Evolutionary conservation across 495 filamentous ascomycete species (phyloP).

Genomic region (Amphirosellinia nigrospora): DNA sequence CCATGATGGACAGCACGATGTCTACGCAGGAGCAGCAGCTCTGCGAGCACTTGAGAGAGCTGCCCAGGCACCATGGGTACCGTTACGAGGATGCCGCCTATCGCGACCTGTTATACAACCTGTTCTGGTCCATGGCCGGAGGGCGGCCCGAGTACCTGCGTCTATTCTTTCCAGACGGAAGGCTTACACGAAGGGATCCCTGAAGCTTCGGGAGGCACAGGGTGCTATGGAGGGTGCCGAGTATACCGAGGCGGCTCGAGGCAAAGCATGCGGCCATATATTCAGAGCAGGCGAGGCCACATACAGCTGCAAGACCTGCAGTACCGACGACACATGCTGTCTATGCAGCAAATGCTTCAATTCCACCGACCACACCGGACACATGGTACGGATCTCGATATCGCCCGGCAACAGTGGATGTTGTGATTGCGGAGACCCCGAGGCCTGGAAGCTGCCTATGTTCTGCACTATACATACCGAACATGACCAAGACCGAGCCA

Average conservation of each 20-base stretch:
- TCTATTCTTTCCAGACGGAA: constrained; percentile 80
- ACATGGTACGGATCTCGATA: constrained; percentile 84
- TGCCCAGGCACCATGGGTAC: constrained; percentile 70
- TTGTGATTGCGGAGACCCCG: constrained; percentile 94
- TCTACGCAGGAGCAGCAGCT: constrained; percentile 80
- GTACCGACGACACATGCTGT: constrained; percentile 83
- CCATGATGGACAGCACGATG: constrained; percentile 53
- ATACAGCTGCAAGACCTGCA: constrained; percentile 92
- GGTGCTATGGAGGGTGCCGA: constrained; percentile 93
- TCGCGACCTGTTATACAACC: constrained; percentile 71
- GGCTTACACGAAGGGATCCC: constrained; percentile 59
- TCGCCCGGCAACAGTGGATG: constrained; percentile 92
- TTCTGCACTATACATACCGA: constrained; percentile 93
- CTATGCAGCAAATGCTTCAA: constrained; percentile 93
- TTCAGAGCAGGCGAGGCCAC: constrained; percentile 91
- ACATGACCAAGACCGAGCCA: constrained; percentile 55
- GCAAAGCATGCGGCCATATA: constrained; percentile 97
- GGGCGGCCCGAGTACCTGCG: constrained; percentile 73
- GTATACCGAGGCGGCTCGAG: constrained; percentile 89
- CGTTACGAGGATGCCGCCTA: constrained; percentile 74
- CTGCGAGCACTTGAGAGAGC: constrained; percentile 73
- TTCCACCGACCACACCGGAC: constrained; percentile 90
- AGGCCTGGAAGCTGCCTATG: constrained; percentile 88
- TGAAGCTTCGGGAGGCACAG: constrained; percentile 84
- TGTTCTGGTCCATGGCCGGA: constrained; percentile 84